Evolutionary conservation across 2,329 filamentous ascomycete genomes (phyloP).

Genomic region (Trichoderma semiorbis): DNA sequence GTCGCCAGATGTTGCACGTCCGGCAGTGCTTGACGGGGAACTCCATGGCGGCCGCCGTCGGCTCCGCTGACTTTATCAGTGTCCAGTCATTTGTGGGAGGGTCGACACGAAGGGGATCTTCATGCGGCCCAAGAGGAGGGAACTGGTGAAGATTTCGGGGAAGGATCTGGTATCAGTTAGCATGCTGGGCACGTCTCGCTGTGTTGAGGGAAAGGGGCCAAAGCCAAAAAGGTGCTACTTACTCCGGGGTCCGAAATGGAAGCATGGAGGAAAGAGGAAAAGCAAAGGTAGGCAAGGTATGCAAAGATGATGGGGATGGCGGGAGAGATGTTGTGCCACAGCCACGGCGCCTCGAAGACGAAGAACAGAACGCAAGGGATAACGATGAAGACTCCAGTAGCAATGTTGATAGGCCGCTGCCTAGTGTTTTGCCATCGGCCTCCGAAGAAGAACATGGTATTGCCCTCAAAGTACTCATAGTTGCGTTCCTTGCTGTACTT

Average conservation of each 20-base stretch:
- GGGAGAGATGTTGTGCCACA: slow-evolving; percentile 83
- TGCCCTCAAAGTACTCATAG: slow-evolving; percentile 90
- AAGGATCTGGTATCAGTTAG: slow-evolving; percentile 62
- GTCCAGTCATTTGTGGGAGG: slow-evolving; percentile 93
- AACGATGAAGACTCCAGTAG: slow-evolving; percentile 76
- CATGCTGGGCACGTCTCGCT: not conserved
- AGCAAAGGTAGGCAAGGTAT: slow-evolving; percentile 85
- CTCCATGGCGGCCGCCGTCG: slow-evolving; percentile 83
- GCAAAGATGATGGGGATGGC: slow-evolving; percentile 86
- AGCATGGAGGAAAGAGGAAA: slow-evolving; percentile 92
- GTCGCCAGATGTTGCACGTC: slow-evolving; percentile 96
- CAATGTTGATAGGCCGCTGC: slow-evolving; percentile 83
- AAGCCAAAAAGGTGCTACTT: slow-evolving; percentile 40
- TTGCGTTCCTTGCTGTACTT: slow-evolving; percentile 49
- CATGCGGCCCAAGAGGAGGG: slow-evolving; percentile 68
- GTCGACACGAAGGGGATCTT: slow-evolving; percentile 77
- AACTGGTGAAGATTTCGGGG: slow-evolving; percentile 89
- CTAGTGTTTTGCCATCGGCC: slow-evolving; percentile 85
- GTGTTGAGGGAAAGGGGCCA: not conserved
- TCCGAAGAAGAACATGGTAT: slow-evolving; percentile 83
- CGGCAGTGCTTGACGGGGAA: slow-evolving; percentile 98
- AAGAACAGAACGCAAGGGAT: slow-evolving; percentile 82
- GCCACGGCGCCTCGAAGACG: slow-evolving; percentile 75
- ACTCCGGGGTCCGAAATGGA: slow-evolving; percentile 91
- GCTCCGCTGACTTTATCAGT: slow-evolving; percentile 76